Conservation (phyloP, 1,284 basidiomycete genomes). For the Xanthoconium separans region DNA sequence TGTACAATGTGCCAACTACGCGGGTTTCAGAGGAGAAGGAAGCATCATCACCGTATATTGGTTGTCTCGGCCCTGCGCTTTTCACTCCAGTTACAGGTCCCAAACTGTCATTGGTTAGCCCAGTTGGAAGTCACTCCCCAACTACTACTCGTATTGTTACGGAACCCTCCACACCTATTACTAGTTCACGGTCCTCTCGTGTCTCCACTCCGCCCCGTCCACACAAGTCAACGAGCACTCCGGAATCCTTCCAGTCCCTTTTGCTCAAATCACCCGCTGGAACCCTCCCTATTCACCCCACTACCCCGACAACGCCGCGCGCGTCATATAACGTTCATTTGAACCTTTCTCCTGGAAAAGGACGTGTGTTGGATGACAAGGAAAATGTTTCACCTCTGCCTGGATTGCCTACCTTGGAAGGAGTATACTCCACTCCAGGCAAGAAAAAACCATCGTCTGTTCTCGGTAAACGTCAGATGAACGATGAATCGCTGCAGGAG, state of each 20-base stretch:
- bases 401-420: slow-evolving; percentile 35
- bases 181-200: slow-evolving; percentile 17
- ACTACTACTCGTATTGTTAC: not conserved
- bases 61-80: slow-evolving; percentile 29
- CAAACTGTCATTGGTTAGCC: too few species aligned
- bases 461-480: slow-evolving; percentile 42
- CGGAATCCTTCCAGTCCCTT: slow-evolving; percentile 34
- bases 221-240: slow-evolving; percentile 30
- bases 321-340: slow-evolving; percentile 9
- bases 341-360: slow-evolving; percentile 31
- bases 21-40: not conserved
- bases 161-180: slow-evolving; percentile 28
- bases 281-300: slow-evolving; percentile 25
- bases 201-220: slow-evolving; percentile 30
- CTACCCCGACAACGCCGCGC: slow-evolving; percentile 30
- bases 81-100: slow-evolving; percentile 14
- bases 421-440: slow-evolving; percentile 31
- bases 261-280: slow-evolving; percentile 31
- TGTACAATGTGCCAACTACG: slow-evolving; percentile 4
- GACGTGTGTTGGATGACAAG: slow-evolving; percentile 37
- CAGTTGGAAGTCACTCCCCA: slow-evolving; percentile 4
- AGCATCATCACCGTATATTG: slow-evolving; percentile 23
- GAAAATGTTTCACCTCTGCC: slow-evolving; percentile 44
- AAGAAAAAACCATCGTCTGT: slow-evolving; percentile 24
- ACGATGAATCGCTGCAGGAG: slow-evolving; percentile 29